phyloP scores from a whole-genome alignment of 169 alveolate genomes.

The Theileria parva region DNA sequence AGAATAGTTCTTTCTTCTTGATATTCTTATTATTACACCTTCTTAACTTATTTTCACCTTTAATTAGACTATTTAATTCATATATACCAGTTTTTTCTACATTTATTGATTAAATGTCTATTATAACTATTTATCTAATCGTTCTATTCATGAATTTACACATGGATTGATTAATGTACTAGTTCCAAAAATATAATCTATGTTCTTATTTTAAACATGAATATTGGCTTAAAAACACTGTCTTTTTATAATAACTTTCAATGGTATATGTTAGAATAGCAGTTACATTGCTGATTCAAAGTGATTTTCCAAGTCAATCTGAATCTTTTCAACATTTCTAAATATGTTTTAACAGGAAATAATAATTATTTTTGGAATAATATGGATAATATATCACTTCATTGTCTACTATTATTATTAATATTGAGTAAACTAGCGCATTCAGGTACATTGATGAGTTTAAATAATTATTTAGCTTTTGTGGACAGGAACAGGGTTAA shows the following conservation, averaged over 20 bases:
- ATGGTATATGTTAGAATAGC: neutral
- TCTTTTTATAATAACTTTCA: neutral
- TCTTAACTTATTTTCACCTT: neutral
- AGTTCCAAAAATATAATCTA: neutral
- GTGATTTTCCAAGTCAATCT: neutral
- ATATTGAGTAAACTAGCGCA: neutral
- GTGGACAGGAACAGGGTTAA: conserved; percentile 15
- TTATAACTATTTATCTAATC: neutral
- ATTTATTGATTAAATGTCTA: too few relatives aligned
- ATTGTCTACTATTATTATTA: neutral
- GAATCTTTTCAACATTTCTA: neutral
- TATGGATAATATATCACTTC: neutral
- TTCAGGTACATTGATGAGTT: neutral
- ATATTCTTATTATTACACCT: neutral
- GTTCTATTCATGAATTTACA: neutral
- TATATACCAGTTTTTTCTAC: neutral
- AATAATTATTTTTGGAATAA: too few relatives aligned
- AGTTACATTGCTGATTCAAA: neutral
- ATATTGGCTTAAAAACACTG: neutral
- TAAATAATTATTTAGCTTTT: neutral
- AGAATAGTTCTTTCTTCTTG: neutral
- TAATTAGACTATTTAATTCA: neutral
- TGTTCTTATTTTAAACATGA: neutral
- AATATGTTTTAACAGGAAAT: neutral
- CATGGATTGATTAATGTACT: too few relatives aligned